Conservation (phyloP, 441 rosid genomes). For the Bocquillonia castaneifolia region DNA sequence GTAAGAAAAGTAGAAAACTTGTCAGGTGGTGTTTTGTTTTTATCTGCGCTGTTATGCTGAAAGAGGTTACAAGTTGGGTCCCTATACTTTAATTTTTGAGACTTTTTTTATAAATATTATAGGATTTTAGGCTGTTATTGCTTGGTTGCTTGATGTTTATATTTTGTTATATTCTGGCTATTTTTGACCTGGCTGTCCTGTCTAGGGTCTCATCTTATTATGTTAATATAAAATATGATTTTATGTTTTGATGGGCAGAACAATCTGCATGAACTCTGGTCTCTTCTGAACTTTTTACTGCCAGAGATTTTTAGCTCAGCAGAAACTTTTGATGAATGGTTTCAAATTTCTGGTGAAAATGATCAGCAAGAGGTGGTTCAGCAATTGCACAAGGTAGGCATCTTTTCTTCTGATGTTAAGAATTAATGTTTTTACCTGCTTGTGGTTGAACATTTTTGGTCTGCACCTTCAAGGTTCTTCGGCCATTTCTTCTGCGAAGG, state of each 20-base stretch:
- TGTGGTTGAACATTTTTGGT: slow-evolving; percentile 19
- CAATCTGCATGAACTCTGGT: slow-evolving; percentile 97
- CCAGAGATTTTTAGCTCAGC: slow-evolving; percentile 99
- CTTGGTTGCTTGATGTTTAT: not conserved
- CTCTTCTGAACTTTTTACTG: slow-evolving; percentile 90
- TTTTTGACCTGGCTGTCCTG: not conserved
- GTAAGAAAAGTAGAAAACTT: not conserved
- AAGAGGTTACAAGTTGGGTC: not conserved
- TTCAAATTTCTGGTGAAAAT: slow-evolving; percentile 96
- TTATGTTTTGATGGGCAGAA: slow-evolving; percentile 49
- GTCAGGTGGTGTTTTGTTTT: not conserved
- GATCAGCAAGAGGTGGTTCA: slow-evolving; percentile 99
- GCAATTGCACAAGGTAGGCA: slow-evolving; percentile 87
- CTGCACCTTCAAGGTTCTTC: slow-evolving; percentile 60
- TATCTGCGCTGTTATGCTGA: not conserved
- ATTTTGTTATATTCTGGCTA: not conserved
- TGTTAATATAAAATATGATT: slow-evolving; percentile 13
- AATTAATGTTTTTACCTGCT: slow-evolving; percentile 10
- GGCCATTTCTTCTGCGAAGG: slow-evolving; percentile 97
- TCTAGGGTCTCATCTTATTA: not conserved
- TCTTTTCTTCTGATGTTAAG: slow-evolving; percentile 2
- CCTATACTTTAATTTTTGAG: not conserved
- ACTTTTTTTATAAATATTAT: not conserved
- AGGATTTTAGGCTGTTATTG: slow-evolving; percentile 1
- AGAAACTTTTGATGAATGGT: slow-evolving; percentile 99